Percentiles rank a stretch among this genome's conserved stretches.
phyloP scores from a whole-genome alignment of 768 basidiomycete species.

The Suillus brevipes region DNA sequence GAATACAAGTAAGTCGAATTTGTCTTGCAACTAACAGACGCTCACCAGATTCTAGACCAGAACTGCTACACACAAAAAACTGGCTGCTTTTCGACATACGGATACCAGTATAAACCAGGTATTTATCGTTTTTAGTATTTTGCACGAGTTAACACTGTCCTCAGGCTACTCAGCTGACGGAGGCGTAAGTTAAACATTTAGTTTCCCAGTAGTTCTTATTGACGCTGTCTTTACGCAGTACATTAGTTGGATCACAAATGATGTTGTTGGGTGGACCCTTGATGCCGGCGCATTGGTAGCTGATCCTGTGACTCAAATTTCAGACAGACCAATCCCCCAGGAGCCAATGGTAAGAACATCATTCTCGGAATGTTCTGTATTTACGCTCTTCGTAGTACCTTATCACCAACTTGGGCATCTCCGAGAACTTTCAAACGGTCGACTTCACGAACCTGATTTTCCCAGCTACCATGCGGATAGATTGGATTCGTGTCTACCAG shows the following conservation, averaged over 20 bases:
- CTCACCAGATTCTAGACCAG: constrained; percentile 47
- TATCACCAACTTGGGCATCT: constrained; percentile 84
- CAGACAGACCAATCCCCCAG: constrained; percentile 68
- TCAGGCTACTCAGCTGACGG: constrained; percentile 35
- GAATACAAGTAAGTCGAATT: constrained; percentile 46
- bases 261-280: constrained; percentile 68
- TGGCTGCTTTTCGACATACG: constrained; percentile 69
- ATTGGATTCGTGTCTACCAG: constrained; percentile 93
- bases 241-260: constrained; percentile 75
- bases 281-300: constrained; percentile 61
- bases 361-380: neutral
- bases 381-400: constrained; percentile 56
- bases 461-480: constrained; percentile 73
- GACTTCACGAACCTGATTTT: constrained; percentile 72
- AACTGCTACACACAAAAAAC: constrained; percentile 56
- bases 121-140: constrained; percentile 20
- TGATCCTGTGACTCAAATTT: constrained; percentile 56
- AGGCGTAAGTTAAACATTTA: constrained; percentile 42
- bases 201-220: neutral
- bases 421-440: constrained; percentile 72
- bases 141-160: constrained; percentile 1
- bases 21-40: neutral
- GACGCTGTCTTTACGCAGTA: constrained; percentile 44
- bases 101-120: constrained; percentile 80
- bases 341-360: constrained; percentile 72